Percentiles rank a stretch among this genome's conserved stretches.
These are phyloP conservation scores for Scytalidium sp. DNA, from an alignment of 2,329 filamentous ascomycete genomes.

Conservation along the genomic window DNA sequence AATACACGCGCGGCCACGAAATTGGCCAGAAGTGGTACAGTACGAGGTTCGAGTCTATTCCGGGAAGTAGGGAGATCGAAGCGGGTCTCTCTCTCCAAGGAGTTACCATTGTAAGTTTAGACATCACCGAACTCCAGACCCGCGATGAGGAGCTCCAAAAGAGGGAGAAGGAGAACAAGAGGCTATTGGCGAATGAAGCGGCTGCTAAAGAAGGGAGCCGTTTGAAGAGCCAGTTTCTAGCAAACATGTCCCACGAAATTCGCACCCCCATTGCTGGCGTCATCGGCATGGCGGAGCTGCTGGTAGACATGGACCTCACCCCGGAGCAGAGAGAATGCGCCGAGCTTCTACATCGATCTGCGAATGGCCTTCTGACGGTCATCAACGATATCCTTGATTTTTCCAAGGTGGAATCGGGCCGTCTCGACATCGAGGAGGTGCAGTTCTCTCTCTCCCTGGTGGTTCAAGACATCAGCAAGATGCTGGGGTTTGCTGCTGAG, in stretches of 20 bases:
- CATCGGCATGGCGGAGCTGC: constrained; percentile 74
- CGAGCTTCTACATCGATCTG: constrained; percentile 75
- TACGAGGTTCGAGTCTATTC: constrained; percentile 67
- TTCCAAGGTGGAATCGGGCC: constrained; percentile 78
- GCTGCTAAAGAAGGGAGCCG: constrained; percentile 78
- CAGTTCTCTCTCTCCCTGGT: constrained; percentile 74
- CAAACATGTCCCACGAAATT: constrained; percentile 82
- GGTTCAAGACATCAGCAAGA: constrained; percentile 77
- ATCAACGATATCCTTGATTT: constrained; percentile 93
- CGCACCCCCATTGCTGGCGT: constrained; percentile 77
- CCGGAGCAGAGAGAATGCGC: constrained; percentile 73
- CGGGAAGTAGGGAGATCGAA: constrained; percentile 51
- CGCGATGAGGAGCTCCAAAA: constrained; percentile 60
- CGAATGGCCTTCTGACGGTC: constrained; percentile 77
- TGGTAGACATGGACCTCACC: constrained; percentile 65
- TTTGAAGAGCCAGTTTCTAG: constrained; percentile 76
- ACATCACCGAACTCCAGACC: constrained; percentile 69
- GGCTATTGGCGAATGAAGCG: constrained; percentile 69
- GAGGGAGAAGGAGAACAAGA: constrained; percentile 66
- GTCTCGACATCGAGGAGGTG: constrained; percentile 75
- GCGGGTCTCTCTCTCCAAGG: constrained; percentile 56
- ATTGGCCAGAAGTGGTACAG: constrained; percentile 62
- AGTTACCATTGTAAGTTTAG: constrained; percentile 76
- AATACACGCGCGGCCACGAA: constrained; percentile 59
- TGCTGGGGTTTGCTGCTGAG: constrained; percentile 82